Percentiles rank a stretch among this genome's conserved stretches.
These are phyloP conservation scores for Oryza glaberrima DNA, from an alignment of 176 grass and related monocot species.

Conservation along the genomic window DNA sequence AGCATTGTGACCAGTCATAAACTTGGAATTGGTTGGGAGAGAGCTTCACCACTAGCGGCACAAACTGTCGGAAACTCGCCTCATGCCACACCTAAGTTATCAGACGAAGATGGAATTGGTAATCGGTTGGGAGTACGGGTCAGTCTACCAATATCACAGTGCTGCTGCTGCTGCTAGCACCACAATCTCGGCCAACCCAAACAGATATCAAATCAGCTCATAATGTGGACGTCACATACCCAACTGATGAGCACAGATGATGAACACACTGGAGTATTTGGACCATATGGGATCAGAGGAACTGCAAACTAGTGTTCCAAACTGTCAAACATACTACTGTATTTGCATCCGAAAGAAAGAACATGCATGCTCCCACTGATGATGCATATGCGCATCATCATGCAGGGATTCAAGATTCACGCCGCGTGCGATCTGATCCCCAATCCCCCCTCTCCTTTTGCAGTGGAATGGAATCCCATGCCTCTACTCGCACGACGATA, in stretches of 20 bases:
- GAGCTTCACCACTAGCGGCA: background rate
- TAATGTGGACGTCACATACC: background rate
- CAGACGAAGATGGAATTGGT: background rate
- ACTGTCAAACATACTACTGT: background rate
- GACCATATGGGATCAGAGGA: background rate
- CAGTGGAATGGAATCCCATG: background rate
- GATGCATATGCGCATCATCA: background rate
- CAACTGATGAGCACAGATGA: background rate
- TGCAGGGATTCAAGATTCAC: background rate
- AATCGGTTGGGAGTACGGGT: background rate
- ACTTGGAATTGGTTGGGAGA: background rate
- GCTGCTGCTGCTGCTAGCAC: background rate
- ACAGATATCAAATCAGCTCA: background rate
- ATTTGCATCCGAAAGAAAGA: background rate
- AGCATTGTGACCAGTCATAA: background rate
- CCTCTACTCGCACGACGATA: background rate
- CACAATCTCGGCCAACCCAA: background rate
- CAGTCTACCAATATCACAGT: background rate
- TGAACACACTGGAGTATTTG: background rate
- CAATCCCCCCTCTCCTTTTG: background rate
- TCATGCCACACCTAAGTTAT: background rate
- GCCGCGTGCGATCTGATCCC: background rate
- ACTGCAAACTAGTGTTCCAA: background rate
- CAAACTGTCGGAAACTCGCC: background rate
- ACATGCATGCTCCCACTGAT: background rate